These are phyloP conservation scores for Platanus orientalis DNA, from an alignment of 164 flowering plant species.

Conservation along the genomic window DNA sequence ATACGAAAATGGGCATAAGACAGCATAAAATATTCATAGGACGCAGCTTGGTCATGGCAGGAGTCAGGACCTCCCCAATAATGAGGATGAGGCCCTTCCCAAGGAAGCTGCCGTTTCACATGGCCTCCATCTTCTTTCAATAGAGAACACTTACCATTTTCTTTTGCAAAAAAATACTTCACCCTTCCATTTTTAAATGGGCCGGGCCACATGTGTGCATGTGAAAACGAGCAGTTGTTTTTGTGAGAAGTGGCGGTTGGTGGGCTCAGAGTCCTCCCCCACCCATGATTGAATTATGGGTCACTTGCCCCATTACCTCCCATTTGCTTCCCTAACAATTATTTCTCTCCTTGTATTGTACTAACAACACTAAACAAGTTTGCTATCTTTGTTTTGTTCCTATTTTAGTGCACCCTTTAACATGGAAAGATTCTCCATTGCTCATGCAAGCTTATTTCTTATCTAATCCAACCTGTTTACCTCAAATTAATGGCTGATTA, in stretches of 20 bases:
- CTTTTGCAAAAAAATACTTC: background rate
- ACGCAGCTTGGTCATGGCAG: background rate
- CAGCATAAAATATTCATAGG: background rate
- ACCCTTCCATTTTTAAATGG: slow-evolving; percentile 4
- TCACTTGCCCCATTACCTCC: background rate
- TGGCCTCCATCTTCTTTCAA: slow-evolving; percentile 19
- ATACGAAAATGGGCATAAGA: background rate
- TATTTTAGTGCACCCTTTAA: slow-evolving; percentile 12
- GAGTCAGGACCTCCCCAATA: slow-evolving; percentile 6
- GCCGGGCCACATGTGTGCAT: slow-evolving; percentile 38
- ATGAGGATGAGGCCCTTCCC: slow-evolving; percentile 10
- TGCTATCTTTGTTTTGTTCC: slow-evolving; percentile 1
- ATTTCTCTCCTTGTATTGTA: background rate
- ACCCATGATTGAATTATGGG: slow-evolving; percentile 14
- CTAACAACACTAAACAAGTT: background rate
- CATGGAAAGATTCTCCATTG: slow-evolving; percentile 40
- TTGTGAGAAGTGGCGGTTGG: slow-evolving; percentile 24
- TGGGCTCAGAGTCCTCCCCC: slow-evolving; percentile 5
- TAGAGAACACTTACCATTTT: background rate
- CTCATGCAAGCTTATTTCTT: background rate
- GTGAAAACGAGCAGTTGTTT: slow-evolving; percentile 28
- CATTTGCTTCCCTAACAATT: slow-evolving; percentile 17
- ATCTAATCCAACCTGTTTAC: background rate
- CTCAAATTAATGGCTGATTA: background rate
- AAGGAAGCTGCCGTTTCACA: slow-evolving; percentile 41